Evolutionary conservation across 2,329 filamentous ascomycete species (phyloP).

Genomic region (Cercospora nicotianae): DNA sequence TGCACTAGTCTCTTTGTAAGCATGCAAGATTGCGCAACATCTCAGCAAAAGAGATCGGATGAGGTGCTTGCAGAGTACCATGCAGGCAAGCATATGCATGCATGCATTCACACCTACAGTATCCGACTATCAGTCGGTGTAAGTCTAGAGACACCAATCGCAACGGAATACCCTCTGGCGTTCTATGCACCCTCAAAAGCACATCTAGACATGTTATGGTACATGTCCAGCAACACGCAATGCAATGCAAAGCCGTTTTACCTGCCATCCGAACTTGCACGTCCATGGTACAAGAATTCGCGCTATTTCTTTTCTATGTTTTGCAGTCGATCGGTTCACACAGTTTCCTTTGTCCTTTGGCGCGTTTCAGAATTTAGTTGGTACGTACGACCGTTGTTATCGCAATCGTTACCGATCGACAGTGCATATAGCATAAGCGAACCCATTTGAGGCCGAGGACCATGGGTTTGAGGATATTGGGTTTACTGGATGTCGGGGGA

Average conservation of each 20-base stretch:
- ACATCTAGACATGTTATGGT: no score
- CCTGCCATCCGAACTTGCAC: neutral
- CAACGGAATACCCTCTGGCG: no score
- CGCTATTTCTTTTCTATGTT: neutral
- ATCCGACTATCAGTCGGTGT: no score
- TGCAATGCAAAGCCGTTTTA: neutral
- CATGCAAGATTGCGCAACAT: neutral
- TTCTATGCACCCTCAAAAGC: no score
- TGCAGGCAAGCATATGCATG: neutral
- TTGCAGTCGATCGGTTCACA: neutral
- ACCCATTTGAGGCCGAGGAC: neutral
- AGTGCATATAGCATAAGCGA: neutral
- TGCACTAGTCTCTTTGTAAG: neutral
- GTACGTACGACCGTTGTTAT: neutral
- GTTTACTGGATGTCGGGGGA: neutral
- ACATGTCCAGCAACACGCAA: neutral
- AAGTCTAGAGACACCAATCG: no score
- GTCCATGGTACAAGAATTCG: neutral
- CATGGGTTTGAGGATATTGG: neutral
- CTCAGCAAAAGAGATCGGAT: no score
- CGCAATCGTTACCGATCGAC: neutral
- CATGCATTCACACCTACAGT: no score
- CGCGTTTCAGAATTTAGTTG: neutral
- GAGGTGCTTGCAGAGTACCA: no score
- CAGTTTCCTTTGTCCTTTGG: neutral